phyloP scores from a whole-genome alignment of 257 asterid species.

The Solanum gracilifrons region DNA sequence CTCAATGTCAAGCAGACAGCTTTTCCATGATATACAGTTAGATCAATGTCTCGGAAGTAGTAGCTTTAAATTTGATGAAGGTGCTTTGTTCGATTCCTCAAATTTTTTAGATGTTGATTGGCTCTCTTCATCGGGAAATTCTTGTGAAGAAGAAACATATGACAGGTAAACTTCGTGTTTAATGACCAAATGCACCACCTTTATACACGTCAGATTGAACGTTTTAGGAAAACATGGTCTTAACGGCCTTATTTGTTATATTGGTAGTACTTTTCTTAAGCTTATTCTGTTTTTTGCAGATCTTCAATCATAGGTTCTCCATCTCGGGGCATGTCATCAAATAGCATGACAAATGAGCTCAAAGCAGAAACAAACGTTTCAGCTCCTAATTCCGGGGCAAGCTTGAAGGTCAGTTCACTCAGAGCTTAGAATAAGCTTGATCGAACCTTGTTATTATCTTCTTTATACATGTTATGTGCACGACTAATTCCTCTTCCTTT shows the following conservation, averaged over 20 bases:
- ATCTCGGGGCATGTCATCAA: slow-evolving; percentile 30
- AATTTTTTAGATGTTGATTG: slow-evolving; percentile 70
- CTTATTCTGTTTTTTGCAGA: slow-evolving; percentile 25
- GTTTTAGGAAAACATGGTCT: not conserved
- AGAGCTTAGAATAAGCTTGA: not conserved
- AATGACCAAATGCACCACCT: not conserved
- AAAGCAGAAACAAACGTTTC: slow-evolving; percentile 26
- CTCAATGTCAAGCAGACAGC: slow-evolving; percentile 39
- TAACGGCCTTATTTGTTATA: not conserved
- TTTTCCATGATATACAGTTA: slow-evolving; percentile 31
- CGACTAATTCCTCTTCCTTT: not conserved
- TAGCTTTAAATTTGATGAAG: not conserved
- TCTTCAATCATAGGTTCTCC: slow-evolving; percentile 49
- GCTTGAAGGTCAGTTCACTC: slow-evolving; percentile 42
- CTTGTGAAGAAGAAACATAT: slow-evolving; percentile 70
- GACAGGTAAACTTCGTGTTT: slow-evolving; percentile 40
- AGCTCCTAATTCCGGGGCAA: slow-evolving; percentile 23
- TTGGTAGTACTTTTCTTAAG: not conserved
- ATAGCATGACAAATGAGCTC: slow-evolving; percentile 16
- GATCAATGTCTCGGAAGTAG: slow-evolving; percentile 32
- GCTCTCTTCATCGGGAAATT: slow-evolving; percentile 83
- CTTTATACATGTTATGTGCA: not conserved
- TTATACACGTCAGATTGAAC: not conserved
- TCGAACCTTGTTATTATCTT: not conserved
- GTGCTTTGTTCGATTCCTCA: slow-evolving; percentile 36